phyloP scores from a whole-genome alignment of 2,329 filamentous ascomycete genomes.

The Penicillium sp. region DNA sequence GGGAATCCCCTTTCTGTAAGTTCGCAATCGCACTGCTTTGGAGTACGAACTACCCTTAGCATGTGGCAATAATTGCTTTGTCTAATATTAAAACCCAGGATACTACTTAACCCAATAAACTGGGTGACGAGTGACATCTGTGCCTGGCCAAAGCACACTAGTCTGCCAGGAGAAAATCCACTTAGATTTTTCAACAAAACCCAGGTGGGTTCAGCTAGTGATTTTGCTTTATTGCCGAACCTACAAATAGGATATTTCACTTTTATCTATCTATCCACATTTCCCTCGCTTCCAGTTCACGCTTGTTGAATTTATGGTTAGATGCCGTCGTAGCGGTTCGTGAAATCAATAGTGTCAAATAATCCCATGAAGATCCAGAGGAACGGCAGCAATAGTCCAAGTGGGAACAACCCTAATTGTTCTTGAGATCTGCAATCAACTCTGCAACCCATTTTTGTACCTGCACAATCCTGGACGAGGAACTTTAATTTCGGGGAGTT shows the following conservation, averaged over 20 bases:
- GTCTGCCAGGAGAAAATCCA: not conserved
- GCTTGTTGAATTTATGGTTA: not conserved
- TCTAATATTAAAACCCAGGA: too few species aligned
- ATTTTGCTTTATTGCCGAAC: not conserved
- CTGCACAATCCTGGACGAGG: not conserved
- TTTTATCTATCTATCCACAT: not conserved
- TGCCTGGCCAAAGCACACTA: not conserved
- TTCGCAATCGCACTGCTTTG: not conserved
- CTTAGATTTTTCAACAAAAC: not conserved
- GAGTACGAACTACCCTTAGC: too few species aligned
- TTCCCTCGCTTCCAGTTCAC: not conserved
- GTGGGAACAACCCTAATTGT: not conserved
- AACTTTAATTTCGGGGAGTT: not conserved
- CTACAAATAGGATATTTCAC: not conserved
- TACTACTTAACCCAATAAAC: not conserved
- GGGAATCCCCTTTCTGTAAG: not conserved
- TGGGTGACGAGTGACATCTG: not conserved
- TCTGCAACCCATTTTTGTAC: not conserved
- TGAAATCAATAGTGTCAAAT: slow-evolving; percentile 1
- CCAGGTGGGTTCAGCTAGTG: not conserved
- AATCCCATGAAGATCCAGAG: not conserved
- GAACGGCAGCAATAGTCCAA: not conserved
- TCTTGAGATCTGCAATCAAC: not conserved
- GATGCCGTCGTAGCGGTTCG: not conserved
- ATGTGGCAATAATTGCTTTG: not conserved